phyloP scores from a whole-genome alignment of 768 basidiomycete species.

The Pleurotus giganteus region DNA sequence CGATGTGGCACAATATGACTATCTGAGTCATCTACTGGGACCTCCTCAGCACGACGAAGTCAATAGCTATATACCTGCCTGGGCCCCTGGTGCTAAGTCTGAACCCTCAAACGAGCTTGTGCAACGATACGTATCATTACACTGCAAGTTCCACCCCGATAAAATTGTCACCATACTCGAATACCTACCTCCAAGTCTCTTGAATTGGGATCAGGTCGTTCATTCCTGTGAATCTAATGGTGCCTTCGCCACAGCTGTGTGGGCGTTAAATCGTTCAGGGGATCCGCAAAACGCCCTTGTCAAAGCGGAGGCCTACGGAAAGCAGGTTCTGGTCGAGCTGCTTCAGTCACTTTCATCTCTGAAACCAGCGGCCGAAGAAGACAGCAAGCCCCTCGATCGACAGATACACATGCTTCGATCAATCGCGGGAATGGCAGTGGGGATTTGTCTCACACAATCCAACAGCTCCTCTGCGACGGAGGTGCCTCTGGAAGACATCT shows the following conservation, averaged over 20 bases:
- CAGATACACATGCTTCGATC: constrained; percentile 51
- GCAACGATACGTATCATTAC: constrained; percentile 65
- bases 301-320: constrained; percentile 62
- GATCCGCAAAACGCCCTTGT: constrained; percentile 62
- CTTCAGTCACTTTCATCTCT: constrained; percentile 31
- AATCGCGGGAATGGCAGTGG: constrained; percentile 59
- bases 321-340: constrained; percentile 44
- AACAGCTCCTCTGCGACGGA: constrained; percentile 35
- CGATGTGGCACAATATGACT: constrained; percentile 63
- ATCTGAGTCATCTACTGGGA: constrained; percentile 73
- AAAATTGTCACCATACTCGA: constrained; percentile 62
- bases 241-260: constrained; percentile 77
- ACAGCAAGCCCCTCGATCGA: constrained; percentile 26
- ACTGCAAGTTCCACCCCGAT: constrained; percentile 68
- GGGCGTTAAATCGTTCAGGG: constrained; percentile 70
- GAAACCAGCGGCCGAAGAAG: constrained; percentile 11
- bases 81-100: constrained; percentile 30
- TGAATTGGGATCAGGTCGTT: constrained; percentile 58
- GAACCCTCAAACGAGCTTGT: constrained; percentile 51
- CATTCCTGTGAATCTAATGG: constrained; percentile 63
- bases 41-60: constrained; percentile 46
- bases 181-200: constrained; percentile 44
- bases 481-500: constrained; percentile 74
- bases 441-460: constrained; percentile 72
- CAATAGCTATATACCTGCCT: constrained; percentile 14